Evolutionary conservation across 2,329 filamentous ascomycete genomes (phyloP), one percentile per base, ranked within the genome.

Genomic region (Diaporthe caulivora): DNA sequence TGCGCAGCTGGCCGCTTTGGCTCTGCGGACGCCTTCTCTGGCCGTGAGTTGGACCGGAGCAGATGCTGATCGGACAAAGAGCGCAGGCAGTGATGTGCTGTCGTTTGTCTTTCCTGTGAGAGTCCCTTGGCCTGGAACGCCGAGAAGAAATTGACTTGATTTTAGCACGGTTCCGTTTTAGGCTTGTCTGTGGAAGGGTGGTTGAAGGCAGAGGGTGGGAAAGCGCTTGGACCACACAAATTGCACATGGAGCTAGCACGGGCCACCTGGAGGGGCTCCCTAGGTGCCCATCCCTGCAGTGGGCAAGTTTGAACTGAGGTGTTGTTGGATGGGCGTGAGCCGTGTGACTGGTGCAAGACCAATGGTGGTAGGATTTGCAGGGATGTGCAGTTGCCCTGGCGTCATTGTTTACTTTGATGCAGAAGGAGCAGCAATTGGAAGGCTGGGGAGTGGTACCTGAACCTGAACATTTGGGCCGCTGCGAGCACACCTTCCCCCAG

Each of bases 381-480:
- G 74, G 73, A 29, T 40, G 57, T 53, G 47, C 68, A 75, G 74
- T 75, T 75, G 74, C 74, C 67, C 49, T 71, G 72, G 72, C 72
- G 70, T 75, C 74, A 75, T 72, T 75, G 74, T 75, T 75, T 75
- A 75, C 74, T 72, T 75, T 68, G 18, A 58, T n/a, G 69, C 71
- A 64, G 44, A 55, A 69, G 71, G 62, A 73, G 70, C 71, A 71
- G 57, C 58, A 72, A 51, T 54, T 65, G 65, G 73, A 72, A 74
- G 64, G 70, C 64, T 75, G 71, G 71, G 53, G 49, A 62, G 67
- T 51, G 53, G 65, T 58, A 70, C 57, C 54, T 73, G 51, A 44
- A 70, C 57, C 54, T 73, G 51, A 44, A 64, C 57, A 70, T 70
- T 54, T 57, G 55, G 44, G 57, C 71, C 40, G 42, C 57, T 24